phyloP scores from a whole-genome alignment of 1,139 yeast genomes.

The Debaryomyces sp. region DNA sequence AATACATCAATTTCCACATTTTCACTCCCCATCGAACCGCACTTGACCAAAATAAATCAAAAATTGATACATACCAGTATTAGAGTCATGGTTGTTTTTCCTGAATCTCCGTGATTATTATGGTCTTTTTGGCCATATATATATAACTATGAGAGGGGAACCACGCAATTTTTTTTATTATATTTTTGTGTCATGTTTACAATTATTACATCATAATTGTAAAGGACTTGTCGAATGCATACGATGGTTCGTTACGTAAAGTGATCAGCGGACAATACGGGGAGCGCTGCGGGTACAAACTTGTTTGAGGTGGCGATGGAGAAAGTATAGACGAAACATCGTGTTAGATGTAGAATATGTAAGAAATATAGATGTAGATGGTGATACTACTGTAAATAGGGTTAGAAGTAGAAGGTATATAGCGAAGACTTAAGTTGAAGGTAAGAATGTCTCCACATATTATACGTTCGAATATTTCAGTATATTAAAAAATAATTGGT shows the following conservation, averaged over 20 bases:
- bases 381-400: neutral
- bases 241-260: conserved; percentile 1
- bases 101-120: neutral
- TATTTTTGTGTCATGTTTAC: conserved; percentile 8
- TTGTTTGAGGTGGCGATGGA: neutral
- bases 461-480: neutral
- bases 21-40: neutral
- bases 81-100: conserved; percentile 17
- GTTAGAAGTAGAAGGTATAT: neutral
- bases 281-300: neutral
- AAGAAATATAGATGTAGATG: neutral
- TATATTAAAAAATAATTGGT: neutral
- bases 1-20: neutral
- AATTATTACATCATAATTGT: conserved; percentile 7
- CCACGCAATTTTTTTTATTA: neutral
- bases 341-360: too few species aligned
- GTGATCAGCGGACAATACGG: conserved; percentile 1
- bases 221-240: neutral
- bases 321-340: neutral
- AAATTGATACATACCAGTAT: conserved; percentile 20
- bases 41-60: neutral
- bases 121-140: conserved; percentile 2
- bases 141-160: conserved; percentile 5
- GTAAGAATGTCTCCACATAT: neutral
- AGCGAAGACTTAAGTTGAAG: too few species aligned